Evolutionary conservation across 352 stramenopile genomes (phyloP), one percentile per base, ranked within the genome.

Genomic region (Phytophthora pseudosyringae): DNA sequence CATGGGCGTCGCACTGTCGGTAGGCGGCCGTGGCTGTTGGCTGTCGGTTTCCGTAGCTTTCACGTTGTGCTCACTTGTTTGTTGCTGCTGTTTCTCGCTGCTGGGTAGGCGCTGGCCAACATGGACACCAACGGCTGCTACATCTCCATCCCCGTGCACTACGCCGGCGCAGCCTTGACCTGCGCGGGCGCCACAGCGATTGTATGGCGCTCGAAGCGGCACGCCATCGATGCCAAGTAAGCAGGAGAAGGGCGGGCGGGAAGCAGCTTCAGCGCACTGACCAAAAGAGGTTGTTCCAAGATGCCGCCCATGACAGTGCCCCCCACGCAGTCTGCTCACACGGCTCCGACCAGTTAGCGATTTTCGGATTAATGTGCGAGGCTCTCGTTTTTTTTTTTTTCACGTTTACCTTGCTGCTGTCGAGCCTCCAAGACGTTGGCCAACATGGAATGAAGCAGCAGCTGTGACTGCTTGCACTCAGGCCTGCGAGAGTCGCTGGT

Each of bases 71-170:
- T 41, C n/a, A 48, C 8, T 35, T 52, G 18, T 35, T 57, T 58
- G 18, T 62, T 55, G 53, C 1, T 54, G 12, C 48, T 25, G 13
- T 21, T 43, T 8, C 26, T 41, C 13, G 29, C n/a, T 16, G 11
- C 26, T 31, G 15, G 21, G 1, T 38, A 88, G 80, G 79, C 81
- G 31, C 75, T 93, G 29, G 79, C 81, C 54, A 95, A 95, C 71
- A 76, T 90, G 61, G 74, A 78, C 46, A 83, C 76, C 13, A 93
- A 94, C 71, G 87, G 87, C 57, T 95, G 87, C 74, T 74, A 73
- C 38, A 64, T 93, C 15, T 89, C 83, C 32, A 90, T 95, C 51
- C 87, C 87, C 0, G 63, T 93, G 50, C 84, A 92, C 57, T 95
- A 89, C 51, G 85, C 56, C 3, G 87, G 83, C 33, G 81, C 83